Evolutionary conservation across 768 basidiomycete species (phyloP).

Genomic region (Suillus brevipes): DNA sequence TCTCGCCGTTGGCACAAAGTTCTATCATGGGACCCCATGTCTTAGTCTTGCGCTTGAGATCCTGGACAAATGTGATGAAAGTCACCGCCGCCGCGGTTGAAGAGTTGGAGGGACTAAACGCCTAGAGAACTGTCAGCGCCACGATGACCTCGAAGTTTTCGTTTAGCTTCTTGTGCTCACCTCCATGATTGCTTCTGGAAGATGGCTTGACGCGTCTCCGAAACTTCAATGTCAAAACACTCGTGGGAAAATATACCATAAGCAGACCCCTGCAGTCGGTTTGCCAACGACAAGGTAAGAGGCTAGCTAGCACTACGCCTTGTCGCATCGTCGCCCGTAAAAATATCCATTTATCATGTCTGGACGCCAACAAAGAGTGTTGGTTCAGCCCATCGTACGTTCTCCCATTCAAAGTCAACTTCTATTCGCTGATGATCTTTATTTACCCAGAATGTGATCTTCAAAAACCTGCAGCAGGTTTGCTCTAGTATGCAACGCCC

Average conservation of each 20-base stretch:
- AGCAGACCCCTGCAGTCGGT: slow-evolving; percentile 12
- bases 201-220: slow-evolving; percentile 20
- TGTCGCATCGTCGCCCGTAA: slow-evolving; percentile 9
- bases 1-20: slow-evolving; percentile 91
- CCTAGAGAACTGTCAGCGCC: slow-evolving; percentile 35
- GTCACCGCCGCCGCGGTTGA: slow-evolving; percentile 98
- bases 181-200: slow-evolving; percentile 31
- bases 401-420: background rate
- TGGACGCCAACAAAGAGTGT: slow-evolving; percentile 90
- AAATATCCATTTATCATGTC: slow-evolving; percentile 63
- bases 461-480: slow-evolving; percentile 94
- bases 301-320: background rate
- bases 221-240: slow-evolving; percentile 2
- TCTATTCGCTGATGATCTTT: slow-evolving; percentile 14
- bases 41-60: slow-evolving; percentile 95
- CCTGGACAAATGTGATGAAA: slow-evolving; percentile 99
- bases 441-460: slow-evolving; percentile 81
- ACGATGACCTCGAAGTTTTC: background rate
- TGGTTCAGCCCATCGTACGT: slow-evolving; percentile 99
- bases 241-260: slow-evolving; percentile 28
- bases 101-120: slow-evolving; percentile 75
- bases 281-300: background rate
- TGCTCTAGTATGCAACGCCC: slow-evolving; percentile 7
- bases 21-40: slow-evolving; percentile 97
- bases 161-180: slow-evolving; percentile 13